Base-by-base conservation (phyloP, 495 filamentous ascomycete genomes). In the Glonium stellatum region DNA sequence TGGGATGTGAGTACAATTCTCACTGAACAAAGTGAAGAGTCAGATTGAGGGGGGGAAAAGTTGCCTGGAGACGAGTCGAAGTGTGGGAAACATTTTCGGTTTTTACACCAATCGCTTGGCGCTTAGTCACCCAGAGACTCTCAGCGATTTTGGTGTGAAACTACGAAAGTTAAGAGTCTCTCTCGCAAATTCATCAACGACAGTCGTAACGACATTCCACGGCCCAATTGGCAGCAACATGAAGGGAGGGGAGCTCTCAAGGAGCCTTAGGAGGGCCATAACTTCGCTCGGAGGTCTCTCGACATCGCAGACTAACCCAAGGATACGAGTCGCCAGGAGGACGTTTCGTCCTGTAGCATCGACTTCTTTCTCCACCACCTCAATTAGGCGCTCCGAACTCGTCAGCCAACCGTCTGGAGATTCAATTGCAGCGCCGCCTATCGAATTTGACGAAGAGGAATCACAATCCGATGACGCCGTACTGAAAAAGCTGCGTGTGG, bases 401-500 rank as follows among this genome's bases (percentile, higher is more conserved):
- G 18, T 57, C 46, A 52, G 37, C 42, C 51, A 57, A 10, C 19
- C 39, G 1, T 51, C 22, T 9, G 52, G 62, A 22, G 58, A 34
- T 23, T 63, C 60, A 57, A 58, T 57, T 21, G 64, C 64, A 2
- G 64, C 64, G 4, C 57, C 60, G 0, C 60, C 60, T 23, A 63
- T 67, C 42, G 36, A 63, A 31, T 67, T 67, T 34, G 39, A n/a
- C 23, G 21, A 54, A 25, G 22, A 58, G 42, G 19, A 22, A 41
- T 31, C 15, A 76, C 78, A 76, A 62, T 77, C 80, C 64, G 70
- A 80, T 57, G 76, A 78, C 59, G 42, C 55, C 25, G 59, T 65
- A n/a, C 65, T 70, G 25, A 55, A 58, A 68, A 69, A 52, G 11
- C 83, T 88, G 58, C 88, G 93, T 55, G 76, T 95, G 25, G 76